A percentile compares a stretch with the other conserved stretches of the same genome.
These are phyloP conservation scores for Aphanoascus verrucosus DNA, from an alignment of 2,329 filamentous ascomycete species.

Conservation along the genomic window DNA sequence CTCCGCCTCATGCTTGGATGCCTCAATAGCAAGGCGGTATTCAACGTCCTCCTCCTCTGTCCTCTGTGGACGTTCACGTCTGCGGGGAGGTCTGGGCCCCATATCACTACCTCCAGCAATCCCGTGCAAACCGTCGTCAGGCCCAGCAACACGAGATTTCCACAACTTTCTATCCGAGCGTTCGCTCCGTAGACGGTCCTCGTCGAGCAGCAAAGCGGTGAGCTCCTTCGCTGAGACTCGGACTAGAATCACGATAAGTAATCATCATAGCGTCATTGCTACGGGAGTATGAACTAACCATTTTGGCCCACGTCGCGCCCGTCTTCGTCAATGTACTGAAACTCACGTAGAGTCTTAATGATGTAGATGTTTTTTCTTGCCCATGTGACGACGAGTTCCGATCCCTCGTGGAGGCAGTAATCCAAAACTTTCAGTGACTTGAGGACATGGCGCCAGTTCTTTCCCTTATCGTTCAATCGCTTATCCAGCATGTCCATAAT, in stretches of 20 bases:
- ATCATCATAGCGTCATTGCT: background rate
- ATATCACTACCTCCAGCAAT: constrained; percentile 34
- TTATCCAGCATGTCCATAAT: constrained; percentile 99
- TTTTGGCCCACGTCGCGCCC: constrained; percentile 92
- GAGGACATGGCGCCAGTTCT: constrained; percentile 97
- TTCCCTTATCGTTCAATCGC: constrained; percentile 95
- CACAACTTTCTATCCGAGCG: constrained; percentile 84
- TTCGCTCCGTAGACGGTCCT: constrained; percentile 82
- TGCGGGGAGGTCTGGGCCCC: constrained; percentile 34
- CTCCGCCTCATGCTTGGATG: constrained; percentile 89
- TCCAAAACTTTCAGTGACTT: constrained; percentile 97
- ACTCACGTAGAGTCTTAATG: constrained; percentile 95
- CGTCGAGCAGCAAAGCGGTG: constrained; percentile 81
- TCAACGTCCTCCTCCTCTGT: constrained; percentile 80
- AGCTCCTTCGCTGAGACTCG: constrained; percentile 93
- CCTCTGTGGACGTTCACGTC: constrained; percentile 41
- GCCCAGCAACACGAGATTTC: constrained; percentile 90
- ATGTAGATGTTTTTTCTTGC: constrained; percentile 96
- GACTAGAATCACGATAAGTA: constrained; percentile 45
- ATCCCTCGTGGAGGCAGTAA: constrained; percentile 95
- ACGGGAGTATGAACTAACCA: constrained; percentile 49
- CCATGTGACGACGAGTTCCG: constrained; percentile 94
- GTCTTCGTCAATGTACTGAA: constrained; percentile 92
- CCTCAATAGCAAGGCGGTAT: constrained; percentile 81
- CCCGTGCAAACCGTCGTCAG: constrained; percentile 59